phyloP scores from a whole-genome alignment of 2,329 filamentous ascomycete species.

The Ceratocystis papillata region DNA sequence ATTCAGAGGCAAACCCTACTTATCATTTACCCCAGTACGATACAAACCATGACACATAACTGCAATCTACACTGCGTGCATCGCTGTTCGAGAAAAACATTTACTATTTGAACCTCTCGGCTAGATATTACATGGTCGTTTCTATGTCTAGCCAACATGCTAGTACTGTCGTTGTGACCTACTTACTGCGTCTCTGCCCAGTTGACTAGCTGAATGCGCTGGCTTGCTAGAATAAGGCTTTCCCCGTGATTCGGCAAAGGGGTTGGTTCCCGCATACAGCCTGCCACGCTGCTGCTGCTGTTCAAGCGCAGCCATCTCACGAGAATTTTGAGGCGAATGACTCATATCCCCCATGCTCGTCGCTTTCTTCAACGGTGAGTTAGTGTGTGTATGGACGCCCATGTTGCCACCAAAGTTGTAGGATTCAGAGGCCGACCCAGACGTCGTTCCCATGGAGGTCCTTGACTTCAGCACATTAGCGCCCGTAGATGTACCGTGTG shows the following conservation, averaged over 20 bases:
- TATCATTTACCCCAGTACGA: too few species aligned
- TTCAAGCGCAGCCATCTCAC: conserved; percentile 51
- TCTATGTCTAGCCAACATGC: too few species aligned
- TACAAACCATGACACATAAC: too few species aligned
- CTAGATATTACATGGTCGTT: too few species aligned
- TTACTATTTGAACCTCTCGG: too few species aligned
- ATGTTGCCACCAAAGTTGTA: conserved; percentile 56
- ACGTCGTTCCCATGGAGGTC: conserved; percentile 7
- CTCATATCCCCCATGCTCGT: conserved; percentile 47
- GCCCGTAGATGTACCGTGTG: conserved; percentile 18
- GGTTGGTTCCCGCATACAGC: neutral
- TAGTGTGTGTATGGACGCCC: conserved; percentile 67
- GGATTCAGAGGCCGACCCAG: conserved; percentile 24
- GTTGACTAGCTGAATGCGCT: too few species aligned
- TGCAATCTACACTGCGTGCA: too few species aligned
- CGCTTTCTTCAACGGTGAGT: conserved; percentile 73
- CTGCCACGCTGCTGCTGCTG: conserved; percentile 31
- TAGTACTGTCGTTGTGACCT: too few species aligned
- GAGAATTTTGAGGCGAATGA: conserved; percentile 46
- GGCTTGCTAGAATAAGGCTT: neutral
- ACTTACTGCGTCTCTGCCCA: too few species aligned
- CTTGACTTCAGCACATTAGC: conserved; percentile 7
- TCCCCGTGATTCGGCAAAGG: conserved; percentile 16
- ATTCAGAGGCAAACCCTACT: too few species aligned
- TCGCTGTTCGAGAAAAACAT: too few species aligned